These are phyloP conservation scores for Fusarium denticulatum DNA, from an alignment of 2,329 filamentous ascomycete genomes.

Conservation along the genomic window DNA sequence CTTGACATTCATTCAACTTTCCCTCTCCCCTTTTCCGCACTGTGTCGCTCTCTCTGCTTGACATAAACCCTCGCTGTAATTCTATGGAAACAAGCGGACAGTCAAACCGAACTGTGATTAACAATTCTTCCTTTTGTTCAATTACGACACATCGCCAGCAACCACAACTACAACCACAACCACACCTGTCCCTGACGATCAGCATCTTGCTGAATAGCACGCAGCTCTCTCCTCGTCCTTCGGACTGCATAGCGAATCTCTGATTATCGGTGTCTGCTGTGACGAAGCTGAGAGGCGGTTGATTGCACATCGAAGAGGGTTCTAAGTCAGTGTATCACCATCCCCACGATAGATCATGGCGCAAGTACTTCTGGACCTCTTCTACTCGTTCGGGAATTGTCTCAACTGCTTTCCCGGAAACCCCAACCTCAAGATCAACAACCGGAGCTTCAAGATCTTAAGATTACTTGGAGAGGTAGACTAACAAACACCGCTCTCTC, in stretches of 20 bases:
- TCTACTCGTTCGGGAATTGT: constrained; percentile 94
- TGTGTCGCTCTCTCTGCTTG: not conserved
- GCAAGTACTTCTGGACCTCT: constrained; percentile 84
- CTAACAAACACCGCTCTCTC: not conserved
- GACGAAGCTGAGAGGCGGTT: not conserved
- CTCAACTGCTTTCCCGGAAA: constrained; percentile 96
- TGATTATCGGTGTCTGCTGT: not conserved
- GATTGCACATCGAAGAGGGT: not conserved
- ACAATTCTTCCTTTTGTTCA: not conserved
- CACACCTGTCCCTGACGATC: constrained; percentile 28
- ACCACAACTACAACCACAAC: not conserved
- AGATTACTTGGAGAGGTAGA: constrained; percentile 89
- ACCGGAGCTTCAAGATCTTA: constrained; percentile 93
- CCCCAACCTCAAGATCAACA: constrained; percentile 94
- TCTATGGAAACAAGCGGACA: not conserved
- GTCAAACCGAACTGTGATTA: not conserved
- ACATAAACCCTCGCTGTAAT: not conserved
- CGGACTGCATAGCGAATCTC: not conserved
- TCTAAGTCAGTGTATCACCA: not conserved
- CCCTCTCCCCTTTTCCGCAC: not conserved
- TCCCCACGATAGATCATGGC: constrained; percentile 65
- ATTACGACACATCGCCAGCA: constrained; percentile 20
- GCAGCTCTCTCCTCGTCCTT: not conserved
- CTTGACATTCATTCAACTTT: constrained; percentile 11
- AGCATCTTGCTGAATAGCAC: constrained; percentile 3